These are phyloP conservation scores for Penicillium crystallinum DNA, from an alignment of 495 filamentous ascomycete species.

Conservation along the genomic window DNA sequence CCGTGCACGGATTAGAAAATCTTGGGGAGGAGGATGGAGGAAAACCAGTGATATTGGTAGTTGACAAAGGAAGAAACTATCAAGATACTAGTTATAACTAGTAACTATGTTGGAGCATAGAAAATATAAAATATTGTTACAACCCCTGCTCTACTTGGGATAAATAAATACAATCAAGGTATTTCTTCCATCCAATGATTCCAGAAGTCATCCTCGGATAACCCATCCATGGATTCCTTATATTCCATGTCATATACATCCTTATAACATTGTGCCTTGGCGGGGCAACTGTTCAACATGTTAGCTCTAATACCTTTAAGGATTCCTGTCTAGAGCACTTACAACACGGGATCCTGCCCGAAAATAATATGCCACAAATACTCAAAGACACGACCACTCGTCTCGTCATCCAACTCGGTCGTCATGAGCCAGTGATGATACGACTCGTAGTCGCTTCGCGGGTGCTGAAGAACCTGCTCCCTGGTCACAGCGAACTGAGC, in stretches of 20 bases:
- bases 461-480: constrained; percentile 43
- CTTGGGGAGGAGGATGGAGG: too few species aligned
- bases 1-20: too few species aligned
- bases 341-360: constrained; percentile 36
- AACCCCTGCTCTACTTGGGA: neutral
- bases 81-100: too few species aligned
- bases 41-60: too few species aligned
- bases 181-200: constrained; percentile 1
- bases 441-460: constrained; percentile 48
- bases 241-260: constrained; percentile 29
- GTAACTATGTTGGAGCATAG: too few species aligned
- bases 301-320: constrained; percentile 1
- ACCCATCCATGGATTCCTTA: constrained; percentile 1
- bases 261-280: constrained; percentile 24
- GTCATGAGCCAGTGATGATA: constrained; percentile 58
- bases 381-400: constrained; percentile 63
- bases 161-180: neutral
- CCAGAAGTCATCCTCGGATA: constrained; percentile 4
- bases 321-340: constrained; percentile 7
- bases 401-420: constrained; percentile 51
- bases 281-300: constrained; percentile 22
- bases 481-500: constrained; percentile 64
- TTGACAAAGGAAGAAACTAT: too few species aligned
- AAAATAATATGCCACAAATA: constrained; percentile 70
- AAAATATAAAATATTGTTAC: neutral